phyloP scores from a whole-genome alignment of 805 yeast species.

The Saccharomycopsis babjevae region DNA sequence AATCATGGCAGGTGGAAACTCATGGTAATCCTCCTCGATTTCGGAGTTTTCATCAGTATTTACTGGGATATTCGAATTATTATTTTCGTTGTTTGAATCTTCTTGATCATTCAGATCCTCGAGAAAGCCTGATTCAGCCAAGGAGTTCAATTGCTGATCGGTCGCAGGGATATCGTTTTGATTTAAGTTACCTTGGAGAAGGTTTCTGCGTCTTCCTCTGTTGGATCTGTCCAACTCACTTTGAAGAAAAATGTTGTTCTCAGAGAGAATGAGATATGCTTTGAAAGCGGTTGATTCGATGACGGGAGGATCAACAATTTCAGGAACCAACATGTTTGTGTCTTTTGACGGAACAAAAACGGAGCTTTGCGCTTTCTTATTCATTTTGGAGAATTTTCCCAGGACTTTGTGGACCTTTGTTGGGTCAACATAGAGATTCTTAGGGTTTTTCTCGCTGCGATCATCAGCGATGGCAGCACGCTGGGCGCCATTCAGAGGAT shows the following conservation, averaged over 20 bases:
- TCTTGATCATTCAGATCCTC: not conserved
- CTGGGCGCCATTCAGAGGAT: not conserved
- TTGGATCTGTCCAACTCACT: conserved; percentile 11
- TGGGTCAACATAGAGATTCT: conserved; percentile 11
- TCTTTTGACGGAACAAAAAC: conserved; percentile 8
- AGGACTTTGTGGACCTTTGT: conserved; percentile 1
- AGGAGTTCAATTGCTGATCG: not conserved
- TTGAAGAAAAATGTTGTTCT: conserved; percentile 18
- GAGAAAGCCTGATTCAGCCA: not conserved
- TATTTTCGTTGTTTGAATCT: not conserved
- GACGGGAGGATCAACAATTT: conserved; percentile 14
- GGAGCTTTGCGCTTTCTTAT: not conserved
- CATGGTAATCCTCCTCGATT: not conserved
- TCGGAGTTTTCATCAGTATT: not conserved
- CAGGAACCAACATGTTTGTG: conserved; percentile 11
- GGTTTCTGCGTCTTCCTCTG: conserved; percentile 11
- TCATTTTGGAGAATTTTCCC: not conserved
- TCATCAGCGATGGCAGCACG: not conserved
- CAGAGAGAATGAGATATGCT: conserved; percentile 15
- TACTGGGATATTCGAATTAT: not conserved
- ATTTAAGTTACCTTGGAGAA: not conserved
- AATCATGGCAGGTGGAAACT: conserved; percentile 58
- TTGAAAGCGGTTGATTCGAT: conserved; percentile 14
- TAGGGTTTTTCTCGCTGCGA: not conserved
- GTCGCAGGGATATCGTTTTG: not conserved